Evolutionary conservation across 768 basidiomycete species (phyloP), one percentile per base, ranked within the genome.

Genomic region (Mycena filopes): DNA sequence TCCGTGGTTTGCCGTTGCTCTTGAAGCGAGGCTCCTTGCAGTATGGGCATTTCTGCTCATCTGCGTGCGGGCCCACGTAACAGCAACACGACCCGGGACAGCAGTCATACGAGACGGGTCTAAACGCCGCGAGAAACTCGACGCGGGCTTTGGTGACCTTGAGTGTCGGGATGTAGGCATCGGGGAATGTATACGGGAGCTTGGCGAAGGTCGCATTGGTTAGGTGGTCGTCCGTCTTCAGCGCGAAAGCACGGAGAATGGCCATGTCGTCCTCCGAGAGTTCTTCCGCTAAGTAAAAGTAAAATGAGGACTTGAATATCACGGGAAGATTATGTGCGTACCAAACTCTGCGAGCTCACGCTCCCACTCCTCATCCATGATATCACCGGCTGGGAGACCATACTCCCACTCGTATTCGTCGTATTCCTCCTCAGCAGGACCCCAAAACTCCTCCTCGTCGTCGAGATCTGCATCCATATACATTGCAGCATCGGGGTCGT

Each of bases 31-130:
- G 13, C 49, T 73, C 70, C 0, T 73, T 41, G 70, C 83, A 84
- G 65, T 72, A 72, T 2, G 78, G 78, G 59, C 84, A 86, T 3
- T n/a, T n/a, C 0, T 68, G 58, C 15, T 72, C 53, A 6, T 75
- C 68, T 8, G 60, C 68, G 36, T 78, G 72, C 0, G 73, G 68
- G 1, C 81, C 82, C 16, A 74, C 68, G 64, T 72, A 85, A 60
- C 75, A 78, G 54, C 70, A 70, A 65, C 84, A 85, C 0, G 79
- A 81, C 53, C 81, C 79, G 25, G 71, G 51, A 15, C 50, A 53
- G 46, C 76, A 77, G 46, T 79, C 63, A 55, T 75, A 80, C 4
- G 40, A 49, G 1, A 71, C 60, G 1, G 80, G 76, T 21, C 73
- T 65, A 46, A 83, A 68, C 2, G 73, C 76, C 4, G 80, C 68